Evolutionary conservation across 108 stramenopile genomes (phyloP), one percentile per base, ranked within the genome.

Genomic region (Skeletonema tropicum): DNA sequence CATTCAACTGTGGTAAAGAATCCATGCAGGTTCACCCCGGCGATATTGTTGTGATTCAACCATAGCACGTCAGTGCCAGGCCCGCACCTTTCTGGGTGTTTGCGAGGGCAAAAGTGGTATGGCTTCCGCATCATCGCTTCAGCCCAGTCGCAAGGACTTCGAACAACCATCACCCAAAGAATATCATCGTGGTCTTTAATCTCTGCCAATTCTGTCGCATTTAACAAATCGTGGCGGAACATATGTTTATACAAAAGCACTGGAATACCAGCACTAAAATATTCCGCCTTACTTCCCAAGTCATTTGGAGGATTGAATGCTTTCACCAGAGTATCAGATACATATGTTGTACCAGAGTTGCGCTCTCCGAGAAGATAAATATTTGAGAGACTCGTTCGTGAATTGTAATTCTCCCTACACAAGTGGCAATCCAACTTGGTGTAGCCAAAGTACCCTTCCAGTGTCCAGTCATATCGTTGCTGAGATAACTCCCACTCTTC

Each of bases 111-210:
- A 4, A 83, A 45, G 42, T 83, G 83, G 36, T 80, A 83, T 1
- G 83, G 83, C 60, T 83, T 83, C 0, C 83, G 67, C 29, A 59
- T 75, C 83, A 83, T 83, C 5, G 66, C 83, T 42, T 83, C 81
- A 39, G 81, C 81, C 79, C 83, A 83, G 23, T 80, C 79, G 38
- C 83, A 83, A 41, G 83, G 83, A 67, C 74, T 60, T 48, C 83
- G 78, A 31, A 83, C 83, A 39, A 83, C 79, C 73, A 83, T 57
- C 15, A 83, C 31, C 83, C 83, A 83, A 38, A 83, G 74, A 39
- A 83, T 71, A 68, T 83, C 83, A 10, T 58, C 41, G 38, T 74
- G 66, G 15, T 57, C 12, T 55, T 65, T 66, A 13, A 83, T 70
- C 29, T 80, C 74, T 14, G 68, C 61, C 30, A 83, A 41, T 52